A percentile compares a stretch with the other conserved stretches of the same genome.
phyloP scores from a whole-genome alignment of 441 rosid genomes.

The Syzygium syzygioides region DNA sequence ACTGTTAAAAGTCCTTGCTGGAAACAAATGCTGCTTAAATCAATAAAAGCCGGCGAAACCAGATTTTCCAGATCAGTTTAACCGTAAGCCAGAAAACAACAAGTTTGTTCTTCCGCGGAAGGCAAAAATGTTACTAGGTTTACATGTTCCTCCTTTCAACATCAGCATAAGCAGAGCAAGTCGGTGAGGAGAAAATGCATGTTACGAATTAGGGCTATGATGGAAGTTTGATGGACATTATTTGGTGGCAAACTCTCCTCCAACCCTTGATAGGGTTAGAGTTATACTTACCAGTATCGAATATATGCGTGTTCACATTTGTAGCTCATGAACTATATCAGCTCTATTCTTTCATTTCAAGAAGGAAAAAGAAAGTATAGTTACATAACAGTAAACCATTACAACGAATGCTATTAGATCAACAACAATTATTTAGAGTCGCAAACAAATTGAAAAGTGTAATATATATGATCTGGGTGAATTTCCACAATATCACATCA shows the following conservation, averaged over 20 bases:
- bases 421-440: background rate
- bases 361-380: background rate
- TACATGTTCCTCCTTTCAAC: background rate
- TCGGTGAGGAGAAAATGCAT: background rate
- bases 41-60: background rate
- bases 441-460: fast-evolving
- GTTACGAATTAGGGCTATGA: background rate
- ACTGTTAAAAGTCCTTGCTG: background rate
- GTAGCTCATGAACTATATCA: fast-evolving
- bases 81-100: background rate
- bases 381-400: background rate
- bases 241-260: background rate
- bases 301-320: background rate
- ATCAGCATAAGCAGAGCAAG: background rate
- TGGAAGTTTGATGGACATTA: background rate
- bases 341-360: background rate
- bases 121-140: background rate
- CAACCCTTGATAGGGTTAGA: background rate
- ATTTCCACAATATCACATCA: fast-evolving
- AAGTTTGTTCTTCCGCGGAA: background rate
- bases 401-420: background rate
- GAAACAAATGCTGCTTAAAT: background rate
- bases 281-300: background rate
- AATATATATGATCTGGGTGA: background rate
- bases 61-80: background rate